A percentile compares a stretch with the other conserved stretches of the same genome.
Conservation (phyloP, 306 rosid species). For the Astragalus membranaceus region DNA sequence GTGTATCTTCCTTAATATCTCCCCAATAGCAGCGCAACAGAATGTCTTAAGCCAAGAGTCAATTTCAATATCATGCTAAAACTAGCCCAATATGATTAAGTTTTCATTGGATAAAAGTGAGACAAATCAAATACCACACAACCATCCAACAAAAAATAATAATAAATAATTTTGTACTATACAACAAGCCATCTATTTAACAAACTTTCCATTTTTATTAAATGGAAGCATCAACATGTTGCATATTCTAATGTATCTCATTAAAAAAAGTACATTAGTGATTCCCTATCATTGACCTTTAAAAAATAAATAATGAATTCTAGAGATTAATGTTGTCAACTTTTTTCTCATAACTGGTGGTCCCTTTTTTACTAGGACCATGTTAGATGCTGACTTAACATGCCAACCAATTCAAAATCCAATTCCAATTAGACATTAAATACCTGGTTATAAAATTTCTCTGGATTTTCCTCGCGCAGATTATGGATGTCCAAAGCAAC, state of each 20-base stretch:
- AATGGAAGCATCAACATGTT: background rate
- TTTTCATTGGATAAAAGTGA: background rate
- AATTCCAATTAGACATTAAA: background rate
- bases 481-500: slow-evolving; percentile 99
- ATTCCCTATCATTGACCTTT: background rate
- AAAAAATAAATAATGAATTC: background rate
- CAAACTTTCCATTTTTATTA: slow-evolving; percentile 4
- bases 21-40: background rate
- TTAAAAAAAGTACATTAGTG: background rate
- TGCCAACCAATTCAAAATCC: slow-evolving; percentile 2
- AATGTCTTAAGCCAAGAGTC: background rate
- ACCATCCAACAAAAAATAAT: background rate
- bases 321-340: background rate
- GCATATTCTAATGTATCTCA: background rate
- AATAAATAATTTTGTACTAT: background rate
- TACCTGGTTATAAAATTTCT: slow-evolving; percentile 97
- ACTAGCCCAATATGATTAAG: background rate
- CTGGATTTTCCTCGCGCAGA: slow-evolving; percentile 97
- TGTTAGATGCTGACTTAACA: too few species aligned
- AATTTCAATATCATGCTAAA: background rate
- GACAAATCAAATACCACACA: slow-evolving; percentile 2
- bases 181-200: slow-evolving; percentile 3
- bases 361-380: too few species aligned
- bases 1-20: background rate
- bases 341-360: background rate